phyloP scores from a whole-genome alignment of 495 filamentous ascomycete genomes.

The Achaetomiella virescens region DNA sequence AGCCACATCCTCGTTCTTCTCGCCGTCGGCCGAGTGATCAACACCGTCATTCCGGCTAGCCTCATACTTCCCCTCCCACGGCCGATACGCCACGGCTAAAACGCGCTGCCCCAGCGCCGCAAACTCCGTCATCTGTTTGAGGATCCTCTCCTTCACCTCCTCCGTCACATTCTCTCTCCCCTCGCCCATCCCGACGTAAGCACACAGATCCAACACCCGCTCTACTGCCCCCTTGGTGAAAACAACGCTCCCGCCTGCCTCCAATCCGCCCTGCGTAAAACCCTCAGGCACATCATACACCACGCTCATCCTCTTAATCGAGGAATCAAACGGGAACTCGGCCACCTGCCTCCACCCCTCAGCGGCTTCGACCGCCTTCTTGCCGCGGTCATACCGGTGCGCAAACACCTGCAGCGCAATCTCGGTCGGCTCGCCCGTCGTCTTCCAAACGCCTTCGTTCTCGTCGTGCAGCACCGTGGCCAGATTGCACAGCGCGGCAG shows the following conservation, averaged over 20 bases:
- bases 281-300: slow-evolving; percentile 47
- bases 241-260: slow-evolving; percentile 42
- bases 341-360: slow-evolving; percentile 56
- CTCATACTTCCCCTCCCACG: slow-evolving; percentile 23
- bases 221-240: slow-evolving; percentile 83
- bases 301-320: slow-evolving; percentile 80
- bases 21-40: slow-evolving; percentile 2
- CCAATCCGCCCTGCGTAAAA: slow-evolving; percentile 21
- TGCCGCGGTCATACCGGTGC: slow-evolving; percentile 59
- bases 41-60: neutral
- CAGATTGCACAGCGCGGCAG: slow-evolving; percentile 73
- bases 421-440: slow-evolving; percentile 77
- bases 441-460: slow-evolving; percentile 54
- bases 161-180: slow-evolving; percentile 49
- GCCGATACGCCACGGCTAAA: slow-evolving; percentile 62
- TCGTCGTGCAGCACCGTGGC: slow-evolving; percentile 59
- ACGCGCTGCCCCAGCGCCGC: slow-evolving; percentile 76
- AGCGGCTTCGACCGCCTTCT: slow-evolving; percentile 42
- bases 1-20: slow-evolving; percentile 26
- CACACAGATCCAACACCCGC: slow-evolving; percentile 66
- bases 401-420: slow-evolving; percentile 78
- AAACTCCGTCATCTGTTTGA: slow-evolving; percentile 58
- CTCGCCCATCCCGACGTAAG: slow-evolving; percentile 48
- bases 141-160: slow-evolving; percentile 53
- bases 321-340: slow-evolving; percentile 77